These are phyloP conservation scores for Citrus glauca DNA, from an alignment of 345 rosid genomes.

Conservation along the genomic window DNA sequence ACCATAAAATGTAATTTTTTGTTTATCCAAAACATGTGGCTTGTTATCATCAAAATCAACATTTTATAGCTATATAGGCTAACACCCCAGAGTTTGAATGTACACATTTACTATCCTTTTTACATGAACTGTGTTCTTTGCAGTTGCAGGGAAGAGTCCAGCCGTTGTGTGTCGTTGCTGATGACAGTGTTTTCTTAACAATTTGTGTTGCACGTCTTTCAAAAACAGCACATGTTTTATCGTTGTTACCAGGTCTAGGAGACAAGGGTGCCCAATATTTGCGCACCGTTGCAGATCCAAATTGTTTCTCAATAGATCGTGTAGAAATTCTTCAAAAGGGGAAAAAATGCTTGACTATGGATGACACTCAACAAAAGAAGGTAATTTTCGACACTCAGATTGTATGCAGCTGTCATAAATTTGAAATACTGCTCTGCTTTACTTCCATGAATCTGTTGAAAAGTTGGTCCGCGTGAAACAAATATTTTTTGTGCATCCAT, in stretches of 20 bases:
- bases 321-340: conserved; percentile 45
- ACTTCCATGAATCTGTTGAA: background rate
- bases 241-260: conserved; percentile 72
- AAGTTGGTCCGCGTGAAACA: background rate
- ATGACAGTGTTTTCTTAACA: conserved; percentile 77
- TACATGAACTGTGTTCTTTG: conserved; percentile 12
- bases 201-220: conserved; percentile 54
- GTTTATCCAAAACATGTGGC: too few relatives aligned
- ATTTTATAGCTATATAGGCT: too few relatives aligned
- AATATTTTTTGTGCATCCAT: background rate
- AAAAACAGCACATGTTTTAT: conserved; percentile 43
- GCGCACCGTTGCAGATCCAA: conserved; percentile 55
- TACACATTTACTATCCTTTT: background rate
- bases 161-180: conserved; percentile 62
- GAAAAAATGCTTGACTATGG: conserved; percentile 39
- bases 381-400: conserved; percentile 22
- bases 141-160: conserved; percentile 64
- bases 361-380: conserved; percentile 47
- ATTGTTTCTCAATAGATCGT: conserved; percentile 53
- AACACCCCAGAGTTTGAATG: background rate
- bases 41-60: too few relatives aligned
- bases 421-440: background rate
- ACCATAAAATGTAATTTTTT: too few relatives aligned
- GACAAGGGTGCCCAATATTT: conserved; percentile 56
- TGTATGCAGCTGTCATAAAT: background rate